phyloP scores from a whole-genome alignment of 2,329 filamentous ascomycete genomes.

The Claviceps purpurea region DNA sequence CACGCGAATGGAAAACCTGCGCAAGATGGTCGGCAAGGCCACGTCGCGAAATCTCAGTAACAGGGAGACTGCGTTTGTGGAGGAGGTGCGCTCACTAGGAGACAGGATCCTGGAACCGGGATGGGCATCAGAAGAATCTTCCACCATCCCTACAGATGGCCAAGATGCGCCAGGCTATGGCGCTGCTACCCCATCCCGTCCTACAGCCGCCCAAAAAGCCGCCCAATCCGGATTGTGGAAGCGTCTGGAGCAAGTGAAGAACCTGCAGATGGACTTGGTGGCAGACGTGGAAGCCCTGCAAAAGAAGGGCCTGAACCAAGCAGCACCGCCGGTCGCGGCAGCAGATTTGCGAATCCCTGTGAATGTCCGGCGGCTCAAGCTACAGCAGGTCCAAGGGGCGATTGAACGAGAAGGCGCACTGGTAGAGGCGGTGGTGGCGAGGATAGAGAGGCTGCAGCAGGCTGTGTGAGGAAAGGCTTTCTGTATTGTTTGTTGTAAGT shows the following conservation, averaged over 20 bases:
- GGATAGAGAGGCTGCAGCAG: slow-evolving; percentile 44
- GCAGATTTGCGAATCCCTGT: slow-evolving; percentile 40
- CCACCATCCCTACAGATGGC: background rate
- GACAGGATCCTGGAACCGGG: slow-evolving; percentile 27
- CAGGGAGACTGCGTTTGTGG: slow-evolving; percentile 32
- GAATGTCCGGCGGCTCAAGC: slow-evolving; percentile 48
- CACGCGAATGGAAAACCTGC: slow-evolving; percentile 46
- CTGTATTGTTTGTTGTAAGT: too few relatives aligned
- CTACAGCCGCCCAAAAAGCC: background rate
- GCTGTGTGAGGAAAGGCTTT: slow-evolving; percentile 9
- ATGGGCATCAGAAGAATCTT: background rate
- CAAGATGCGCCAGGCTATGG: background rate
- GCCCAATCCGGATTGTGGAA: slow-evolving; percentile 5
- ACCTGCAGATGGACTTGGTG: slow-evolving; percentile 32
- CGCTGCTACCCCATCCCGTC: too few relatives aligned
- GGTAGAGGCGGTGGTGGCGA: slow-evolving; percentile 50
- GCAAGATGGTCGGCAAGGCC: slow-evolving; percentile 28
- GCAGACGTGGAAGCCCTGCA: slow-evolving; percentile 35
- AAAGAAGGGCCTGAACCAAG: slow-evolving; percentile 14
- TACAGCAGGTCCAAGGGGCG: slow-evolving; percentile 48
- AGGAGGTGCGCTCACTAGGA: slow-evolving; percentile 42
- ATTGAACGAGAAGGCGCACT: slow-evolving; percentile 54
- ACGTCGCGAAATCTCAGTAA: slow-evolving; percentile 28
- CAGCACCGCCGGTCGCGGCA: slow-evolving; percentile 19
- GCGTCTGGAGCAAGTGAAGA: slow-evolving; percentile 24